These are phyloP conservation scores for Neofusicoccum cordaticola DNA, from an alignment of 2,329 filamentous ascomycete genomes.

Conservation along the genomic window DNA sequence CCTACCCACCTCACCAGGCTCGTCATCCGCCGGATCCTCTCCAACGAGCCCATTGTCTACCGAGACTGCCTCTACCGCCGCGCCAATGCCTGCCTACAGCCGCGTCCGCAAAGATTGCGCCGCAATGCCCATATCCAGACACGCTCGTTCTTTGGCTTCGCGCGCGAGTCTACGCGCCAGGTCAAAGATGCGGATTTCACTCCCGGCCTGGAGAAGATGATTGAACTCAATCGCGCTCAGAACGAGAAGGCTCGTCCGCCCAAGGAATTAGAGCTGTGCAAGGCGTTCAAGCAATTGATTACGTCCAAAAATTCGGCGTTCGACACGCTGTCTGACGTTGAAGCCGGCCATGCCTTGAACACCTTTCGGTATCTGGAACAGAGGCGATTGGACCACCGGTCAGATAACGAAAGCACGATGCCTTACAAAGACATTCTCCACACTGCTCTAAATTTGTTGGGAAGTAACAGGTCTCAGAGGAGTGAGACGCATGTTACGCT, in stretches of 20 bases:
- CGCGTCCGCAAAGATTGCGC: conserved; percentile 31
- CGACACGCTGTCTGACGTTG: conserved; percentile 10
- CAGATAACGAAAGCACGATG: not conserved
- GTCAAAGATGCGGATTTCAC: conserved; percentile 63
- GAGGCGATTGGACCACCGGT: not conserved
- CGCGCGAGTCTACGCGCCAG: conserved; percentile 56
- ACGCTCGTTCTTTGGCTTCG: conserved; percentile 63
- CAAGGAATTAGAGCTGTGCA: conserved; percentile 58
- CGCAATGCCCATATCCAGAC: conserved; percentile 33
- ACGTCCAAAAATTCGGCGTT: not conserved
- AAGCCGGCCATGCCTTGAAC: conserved; percentile 55
- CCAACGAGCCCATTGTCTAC: conserved; percentile 48
- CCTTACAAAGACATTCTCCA: not conserved
- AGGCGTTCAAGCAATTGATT: conserved; percentile 43
- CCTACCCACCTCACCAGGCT: conserved; percentile 59
- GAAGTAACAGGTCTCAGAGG: not conserved
- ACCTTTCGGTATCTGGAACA: conserved; percentile 46
- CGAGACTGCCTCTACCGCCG: conserved; percentile 43
- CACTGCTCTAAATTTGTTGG: not conserved
- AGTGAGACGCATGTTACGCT: not conserved
- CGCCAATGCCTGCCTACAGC: conserved; percentile 22
- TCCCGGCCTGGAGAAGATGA: conserved; percentile 69
- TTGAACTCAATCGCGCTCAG: conserved; percentile 63
- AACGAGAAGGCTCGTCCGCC: conserved; percentile 65
- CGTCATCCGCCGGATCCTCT: conserved; percentile 57